Percentiles rank a stretch among this genome's conserved stretches.
phyloP scores from a whole-genome alignment of 495 filamentous ascomycete species.

The Beverwykella pulmonaria region DNA sequence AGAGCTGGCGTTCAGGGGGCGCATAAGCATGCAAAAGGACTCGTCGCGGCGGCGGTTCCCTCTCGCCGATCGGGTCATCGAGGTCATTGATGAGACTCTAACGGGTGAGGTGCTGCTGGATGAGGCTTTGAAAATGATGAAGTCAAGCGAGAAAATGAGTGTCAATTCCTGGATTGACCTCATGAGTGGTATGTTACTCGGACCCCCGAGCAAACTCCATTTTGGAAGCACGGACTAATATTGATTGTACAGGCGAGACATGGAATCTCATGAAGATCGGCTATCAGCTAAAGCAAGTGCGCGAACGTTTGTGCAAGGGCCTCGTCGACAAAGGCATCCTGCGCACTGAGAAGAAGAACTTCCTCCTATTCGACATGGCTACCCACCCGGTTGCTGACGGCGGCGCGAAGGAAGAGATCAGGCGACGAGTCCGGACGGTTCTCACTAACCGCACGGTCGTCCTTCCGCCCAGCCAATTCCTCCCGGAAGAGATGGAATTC shows the following conservation, averaged over 20 bases:
- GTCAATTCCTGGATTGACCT: constrained; percentile 98
- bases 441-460: constrained; percentile 94
- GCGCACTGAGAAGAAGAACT: constrained; percentile 98
- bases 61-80: constrained; percentile 87
- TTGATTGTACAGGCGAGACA: constrained; percentile 75
- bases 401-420: constrained; percentile 95
- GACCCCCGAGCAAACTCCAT: background rate
- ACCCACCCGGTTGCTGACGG: constrained; percentile 98
- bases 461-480: constrained; percentile 75
- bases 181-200: constrained; percentile 78
- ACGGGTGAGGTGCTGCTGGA: constrained; percentile 97
- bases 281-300: constrained; percentile 98
- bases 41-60: constrained; percentile 89
- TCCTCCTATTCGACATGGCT: constrained; percentile 99
- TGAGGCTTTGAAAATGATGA: constrained; percentile 99
- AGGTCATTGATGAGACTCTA: constrained; percentile 95
- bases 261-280: constrained; percentile 99
- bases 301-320: constrained; percentile 96
- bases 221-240: constrained; percentile 1
- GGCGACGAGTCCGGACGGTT: constrained; percentile 86
- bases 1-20: constrained; percentile 92
- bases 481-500: constrained; percentile 93
- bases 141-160: constrained; percentile 99
- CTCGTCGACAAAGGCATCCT: constrained; percentile 98
- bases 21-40: constrained; percentile 98